A percentile compares a stretch with the other conserved stretches of the same genome.
These are phyloP conservation scores for Medicago ruthenica DNA, from an alignment of 306 rosid genomes.

Conservation along the genomic window DNA sequence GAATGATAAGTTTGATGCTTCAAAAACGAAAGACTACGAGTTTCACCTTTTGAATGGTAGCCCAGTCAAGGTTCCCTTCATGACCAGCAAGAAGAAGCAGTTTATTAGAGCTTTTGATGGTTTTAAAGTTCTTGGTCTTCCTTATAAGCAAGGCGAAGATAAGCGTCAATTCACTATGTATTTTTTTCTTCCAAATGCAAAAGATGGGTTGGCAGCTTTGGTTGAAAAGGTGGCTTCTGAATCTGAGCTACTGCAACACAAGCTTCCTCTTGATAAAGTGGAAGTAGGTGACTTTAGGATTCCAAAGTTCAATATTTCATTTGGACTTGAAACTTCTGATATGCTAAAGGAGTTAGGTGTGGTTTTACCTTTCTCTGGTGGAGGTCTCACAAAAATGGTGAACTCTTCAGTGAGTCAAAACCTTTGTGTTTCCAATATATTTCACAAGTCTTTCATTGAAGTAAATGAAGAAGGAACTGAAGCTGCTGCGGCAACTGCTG, in stretches of 20 bases:
- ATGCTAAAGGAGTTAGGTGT: not conserved
- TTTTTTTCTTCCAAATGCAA: not conserved
- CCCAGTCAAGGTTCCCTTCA: slow-evolving; percentile 71
- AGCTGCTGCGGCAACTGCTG: slow-evolving; percentile 57
- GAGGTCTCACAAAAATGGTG: not conserved
- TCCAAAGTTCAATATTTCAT: not conserved
- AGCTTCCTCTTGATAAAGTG: not conserved
- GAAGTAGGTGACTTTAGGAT: not conserved
- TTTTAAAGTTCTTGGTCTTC: slow-evolving; percentile 76
- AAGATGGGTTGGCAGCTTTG: not conserved
- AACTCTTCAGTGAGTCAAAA: not conserved
- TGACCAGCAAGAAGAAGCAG: slow-evolving; percentile 68
- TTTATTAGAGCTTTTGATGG: slow-evolving; percentile 54
- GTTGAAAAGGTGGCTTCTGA: not conserved
- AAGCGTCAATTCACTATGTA: slow-evolving; percentile 71
- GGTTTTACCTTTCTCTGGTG: not conserved
- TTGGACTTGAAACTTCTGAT: not conserved
- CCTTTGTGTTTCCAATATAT: not conserved
- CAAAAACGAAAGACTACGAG: slow-evolving; percentile 58
- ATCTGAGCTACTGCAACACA: not conserved
- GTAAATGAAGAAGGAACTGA: not conserved
- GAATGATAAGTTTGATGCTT: slow-evolving; percentile 65
- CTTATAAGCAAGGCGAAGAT: slow-evolving; percentile 70
- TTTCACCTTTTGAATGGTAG: slow-evolving; percentile 71
- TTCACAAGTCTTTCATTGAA: too few species aligned